phyloP scores from a whole-genome alignment of 352 stramenopile genomes.

The Phytophthora boehmeriae region DNA sequence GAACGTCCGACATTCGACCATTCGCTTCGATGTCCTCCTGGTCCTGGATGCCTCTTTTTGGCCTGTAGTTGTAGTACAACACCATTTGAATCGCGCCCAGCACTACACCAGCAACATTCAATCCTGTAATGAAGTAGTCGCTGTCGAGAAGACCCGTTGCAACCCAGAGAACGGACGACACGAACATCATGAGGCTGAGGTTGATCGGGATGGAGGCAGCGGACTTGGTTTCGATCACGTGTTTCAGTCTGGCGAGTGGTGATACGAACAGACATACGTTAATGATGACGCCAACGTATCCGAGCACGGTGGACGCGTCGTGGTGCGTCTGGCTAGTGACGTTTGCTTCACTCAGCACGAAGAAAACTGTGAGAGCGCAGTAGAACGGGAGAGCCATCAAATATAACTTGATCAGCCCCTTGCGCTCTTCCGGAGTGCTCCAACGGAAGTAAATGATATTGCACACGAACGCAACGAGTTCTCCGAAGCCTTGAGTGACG shows the following conservation, averaged over 20 bases:
- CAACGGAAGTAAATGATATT: conserved; percentile 29
- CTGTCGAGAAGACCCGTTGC: conserved; percentile 5
- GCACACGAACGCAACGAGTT: conserved; percentile 21
- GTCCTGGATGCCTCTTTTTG: background rate
- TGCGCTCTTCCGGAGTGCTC: conserved; percentile 4
- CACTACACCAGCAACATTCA: conserved; percentile 30
- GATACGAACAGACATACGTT: conserved; percentile 20
- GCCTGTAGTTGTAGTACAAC: conserved; percentile 40
- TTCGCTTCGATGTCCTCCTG: background rate
- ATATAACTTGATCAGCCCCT: conserved; percentile 12
- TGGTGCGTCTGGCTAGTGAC: conserved; percentile 31
- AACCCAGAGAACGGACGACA: conserved; percentile 10
- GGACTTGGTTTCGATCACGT: conserved; percentile 13
- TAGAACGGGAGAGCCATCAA: conserved; percentile 6
- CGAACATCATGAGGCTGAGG: conserved; percentile 6
- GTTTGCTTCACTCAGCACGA: conserved; percentile 30
- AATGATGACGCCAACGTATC: conserved; percentile 24
- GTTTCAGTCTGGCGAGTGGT: conserved; percentile 9
- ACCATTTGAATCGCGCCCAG: conserved; percentile 39
- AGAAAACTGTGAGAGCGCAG: conserved; percentile 35
- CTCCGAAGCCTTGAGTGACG: conserved; percentile 18
- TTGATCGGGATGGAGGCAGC: conserved; percentile 13
- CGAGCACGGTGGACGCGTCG: conserved; percentile 12
- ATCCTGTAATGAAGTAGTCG: background rate
- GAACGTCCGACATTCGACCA: background rate